Evolutionary conservation across 148 eudicot genomes (phyloP).

Genomic region (Rhododendron henanense): DNA sequence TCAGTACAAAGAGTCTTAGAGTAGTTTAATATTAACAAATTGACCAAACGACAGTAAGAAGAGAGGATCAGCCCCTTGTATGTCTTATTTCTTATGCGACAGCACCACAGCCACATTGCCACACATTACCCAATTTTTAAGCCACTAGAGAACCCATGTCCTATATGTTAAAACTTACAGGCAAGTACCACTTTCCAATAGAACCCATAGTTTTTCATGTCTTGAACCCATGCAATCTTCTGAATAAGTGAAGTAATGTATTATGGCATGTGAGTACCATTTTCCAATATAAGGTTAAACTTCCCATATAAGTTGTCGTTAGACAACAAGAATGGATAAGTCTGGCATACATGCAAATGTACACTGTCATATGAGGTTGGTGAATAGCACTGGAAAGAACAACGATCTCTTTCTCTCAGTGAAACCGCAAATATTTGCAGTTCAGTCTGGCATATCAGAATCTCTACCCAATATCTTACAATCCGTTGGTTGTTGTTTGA

Average conservation of each 20-base stretch:
- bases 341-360: neutral
- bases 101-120: neutral
- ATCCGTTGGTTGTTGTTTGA: neutral
- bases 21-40: neutral
- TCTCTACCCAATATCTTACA: neutral
- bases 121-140: neutral
- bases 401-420: neutral
- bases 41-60: neutral
- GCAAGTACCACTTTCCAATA: neutral
- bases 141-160: neutral
- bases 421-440: neutral
- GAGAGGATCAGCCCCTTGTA: neutral
- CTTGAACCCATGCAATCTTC: neutral
- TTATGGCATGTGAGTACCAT: neutral
- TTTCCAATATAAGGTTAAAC: neutral
- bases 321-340: neutral
- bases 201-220: neutral
- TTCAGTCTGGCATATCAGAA: neutral
- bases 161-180: neutral
- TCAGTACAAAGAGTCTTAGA: neutral
- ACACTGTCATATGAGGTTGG: neutral
- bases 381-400: neutral
- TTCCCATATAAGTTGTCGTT: neutral
- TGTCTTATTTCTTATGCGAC: neutral
- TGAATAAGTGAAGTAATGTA: neutral